phyloP scores from a whole-genome alignment of 331 rosid genomes.

The Pyrus hybrid region DNA sequence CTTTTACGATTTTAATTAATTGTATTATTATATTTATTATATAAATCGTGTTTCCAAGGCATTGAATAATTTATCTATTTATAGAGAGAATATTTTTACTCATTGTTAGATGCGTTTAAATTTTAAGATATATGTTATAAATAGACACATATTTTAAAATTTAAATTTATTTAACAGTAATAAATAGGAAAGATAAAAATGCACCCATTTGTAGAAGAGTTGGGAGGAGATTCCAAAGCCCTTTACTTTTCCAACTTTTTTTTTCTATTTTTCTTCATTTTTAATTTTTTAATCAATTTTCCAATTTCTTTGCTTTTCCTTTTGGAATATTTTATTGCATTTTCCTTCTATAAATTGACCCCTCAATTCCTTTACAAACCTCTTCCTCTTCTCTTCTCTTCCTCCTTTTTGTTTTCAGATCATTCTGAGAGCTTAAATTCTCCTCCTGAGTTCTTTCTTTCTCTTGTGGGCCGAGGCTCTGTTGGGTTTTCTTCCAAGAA shows the following conservation, averaged over 20 bases:
- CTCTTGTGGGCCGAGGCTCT: background rate
- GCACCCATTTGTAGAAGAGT: background rate
- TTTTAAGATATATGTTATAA: no score
- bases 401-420: background rate
- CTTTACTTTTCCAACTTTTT: background rate
- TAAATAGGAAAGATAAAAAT: rapidly evolving
- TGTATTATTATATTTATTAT: no score
- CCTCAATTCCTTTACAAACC: slow-evolving; percentile 8
- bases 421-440: background rate
- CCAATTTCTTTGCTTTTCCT: background rate
- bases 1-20: no score
- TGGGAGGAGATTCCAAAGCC: slow-evolving; percentile 40
- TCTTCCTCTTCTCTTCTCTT: slow-evolving; percentile 29
- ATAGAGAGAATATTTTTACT: no score
- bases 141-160: no score
- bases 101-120: no score
- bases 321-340: background rate
- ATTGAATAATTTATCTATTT: no score
- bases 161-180: no score
- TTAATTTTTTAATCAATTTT: background rate
- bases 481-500: background rate
- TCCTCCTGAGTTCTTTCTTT: background rate
- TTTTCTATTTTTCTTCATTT: background rate
- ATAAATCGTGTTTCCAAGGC: no score
- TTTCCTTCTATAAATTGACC: slow-evolving; percentile 35